Conservation (phyloP, 768 basidiomycete genomes). For the Erythrobasidium yunnanense region DNA sequence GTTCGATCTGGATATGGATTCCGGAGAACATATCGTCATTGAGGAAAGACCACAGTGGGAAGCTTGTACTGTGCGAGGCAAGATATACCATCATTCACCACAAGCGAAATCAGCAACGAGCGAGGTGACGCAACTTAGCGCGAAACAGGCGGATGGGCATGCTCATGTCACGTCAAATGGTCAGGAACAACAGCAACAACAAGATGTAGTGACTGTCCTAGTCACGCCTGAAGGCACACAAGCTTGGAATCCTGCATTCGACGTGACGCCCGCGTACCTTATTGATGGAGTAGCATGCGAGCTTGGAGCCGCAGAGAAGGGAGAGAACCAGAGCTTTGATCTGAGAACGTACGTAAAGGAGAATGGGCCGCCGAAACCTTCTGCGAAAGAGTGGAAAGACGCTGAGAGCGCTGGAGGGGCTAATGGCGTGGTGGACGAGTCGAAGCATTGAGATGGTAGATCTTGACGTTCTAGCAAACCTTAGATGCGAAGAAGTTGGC, state of each 20-base stretch:
- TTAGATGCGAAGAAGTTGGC: too few relatives aligned
- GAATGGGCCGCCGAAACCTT: not conserved
- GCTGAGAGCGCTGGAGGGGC: slow-evolving; percentile 17
- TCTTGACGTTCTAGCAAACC: too few relatives aligned
- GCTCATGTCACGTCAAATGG: slow-evolving; percentile 64
- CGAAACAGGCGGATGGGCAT: not conserved
- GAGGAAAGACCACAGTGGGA: slow-evolving; percentile 81
- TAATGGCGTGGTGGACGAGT: slow-evolving; percentile 5
- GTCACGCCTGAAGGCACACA: slow-evolving; percentile 36
- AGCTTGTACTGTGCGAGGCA: slow-evolving; percentile 76
- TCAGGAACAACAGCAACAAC: slow-evolving; percentile 46
- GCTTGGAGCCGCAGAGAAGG: slow-evolving; percentile 74
- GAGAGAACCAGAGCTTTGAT: slow-evolving; percentile 46
- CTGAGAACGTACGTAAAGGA: slow-evolving; percentile 18
- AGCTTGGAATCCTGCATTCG: slow-evolving; percentile 84
- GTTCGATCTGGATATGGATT: slow-evolving; percentile 62
- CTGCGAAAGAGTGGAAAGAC: slow-evolving; percentile 1
- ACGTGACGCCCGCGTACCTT: slow-evolving; percentile 85
- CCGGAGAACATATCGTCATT: slow-evolving; percentile 61
- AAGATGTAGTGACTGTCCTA: slow-evolving; percentile 46
- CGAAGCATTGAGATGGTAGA: too few relatives aligned
- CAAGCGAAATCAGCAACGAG: not conserved
- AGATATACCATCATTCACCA: slow-evolving; percentile 51
- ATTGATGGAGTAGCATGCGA: slow-evolving; percentile 95
- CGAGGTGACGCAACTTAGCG: slow-evolving; percentile 4